Evolutionary conservation across 139 green algal species (phyloP).

Genomic region (Chlorella sp.): DNA sequence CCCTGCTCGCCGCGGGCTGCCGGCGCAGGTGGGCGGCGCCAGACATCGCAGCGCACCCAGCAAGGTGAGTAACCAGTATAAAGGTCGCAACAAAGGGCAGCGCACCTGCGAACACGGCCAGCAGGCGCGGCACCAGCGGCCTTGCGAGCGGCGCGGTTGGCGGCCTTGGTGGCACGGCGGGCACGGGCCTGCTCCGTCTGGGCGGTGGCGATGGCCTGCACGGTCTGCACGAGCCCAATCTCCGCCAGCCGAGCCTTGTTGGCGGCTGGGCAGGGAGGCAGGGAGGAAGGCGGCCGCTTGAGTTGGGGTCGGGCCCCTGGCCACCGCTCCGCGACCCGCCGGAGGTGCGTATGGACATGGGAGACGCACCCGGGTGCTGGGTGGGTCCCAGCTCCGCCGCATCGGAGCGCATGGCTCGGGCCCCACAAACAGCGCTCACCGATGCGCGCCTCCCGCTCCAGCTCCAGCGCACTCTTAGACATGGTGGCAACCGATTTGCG

Average conservation of each 20-base stretch:
- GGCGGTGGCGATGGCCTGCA: background rate
- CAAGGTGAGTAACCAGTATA: background rate
- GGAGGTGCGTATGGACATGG: no score
- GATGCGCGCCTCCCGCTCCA: constrained; percentile 3
- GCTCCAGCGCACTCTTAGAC: background rate
- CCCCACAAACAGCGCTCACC: background rate
- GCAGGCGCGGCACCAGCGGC: background rate
- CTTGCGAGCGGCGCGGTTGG: background rate
- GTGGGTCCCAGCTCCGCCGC: no score
- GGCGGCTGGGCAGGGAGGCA: no score
- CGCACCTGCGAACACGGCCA: constrained; percentile 7
- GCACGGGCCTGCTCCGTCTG: background rate
- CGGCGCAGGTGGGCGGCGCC: no score
- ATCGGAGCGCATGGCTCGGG: no score
- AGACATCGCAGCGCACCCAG: background rate
- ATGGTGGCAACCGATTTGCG: no score
- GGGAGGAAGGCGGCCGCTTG: no score
- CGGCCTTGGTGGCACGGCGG: background rate
- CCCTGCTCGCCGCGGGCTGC: background rate
- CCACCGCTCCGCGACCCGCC: no score
- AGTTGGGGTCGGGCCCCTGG: no score
- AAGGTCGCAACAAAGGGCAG: background rate
- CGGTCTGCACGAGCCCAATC: background rate
- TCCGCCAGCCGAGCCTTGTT: constrained; percentile 2
- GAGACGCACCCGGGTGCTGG: no score